phyloP scores from a whole-genome alignment of 225 moss, liverwort and hornwort species.

The Neckera pumila region DNA sequence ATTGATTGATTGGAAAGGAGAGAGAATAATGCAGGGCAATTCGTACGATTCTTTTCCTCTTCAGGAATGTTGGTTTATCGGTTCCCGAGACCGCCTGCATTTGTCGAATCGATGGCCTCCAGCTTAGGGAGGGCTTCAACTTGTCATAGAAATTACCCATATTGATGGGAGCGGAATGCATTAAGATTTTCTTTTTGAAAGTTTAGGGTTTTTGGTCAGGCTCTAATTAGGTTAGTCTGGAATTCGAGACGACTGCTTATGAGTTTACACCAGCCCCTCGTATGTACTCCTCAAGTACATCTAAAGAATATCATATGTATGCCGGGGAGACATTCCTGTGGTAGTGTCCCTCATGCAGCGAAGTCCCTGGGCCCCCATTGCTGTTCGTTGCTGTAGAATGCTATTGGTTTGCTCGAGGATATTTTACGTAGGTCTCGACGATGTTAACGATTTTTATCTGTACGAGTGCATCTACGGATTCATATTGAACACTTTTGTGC shows the following conservation, averaged over 20 bases:
- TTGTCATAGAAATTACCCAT: not conserved
- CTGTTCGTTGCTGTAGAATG: not conserved
- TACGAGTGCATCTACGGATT: not conserved
- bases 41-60: not conserved
- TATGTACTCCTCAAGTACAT: not conserved
- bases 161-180: not conserved
- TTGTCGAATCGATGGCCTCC: not conserved
- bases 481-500: not conserved
- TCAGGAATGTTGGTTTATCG: not conserved
- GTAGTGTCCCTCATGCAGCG: not conserved
- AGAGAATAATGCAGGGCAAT: slow-evolving; percentile 4
- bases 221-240: slow-evolving; percentile 19
- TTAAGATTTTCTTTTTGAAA: slow-evolving; percentile 1
- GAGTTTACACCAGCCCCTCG: not conserved
- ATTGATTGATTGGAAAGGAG: not conserved
- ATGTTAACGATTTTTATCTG: not conserved
- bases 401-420: not conserved
- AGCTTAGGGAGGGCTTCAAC: not conserved
- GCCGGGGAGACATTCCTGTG: not conserved
- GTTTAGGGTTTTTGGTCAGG: slow-evolving; percentile 32
- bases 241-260: not conserved
- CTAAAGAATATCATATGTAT: not conserved
- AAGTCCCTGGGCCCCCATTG: not conserved
- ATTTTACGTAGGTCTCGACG: not conserved
- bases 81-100: not conserved